A percentile compares a stretch with the other conserved stretches of the same genome.
Evolutionary conservation across 352 stramenopile genomes (phyloP).

Genomic region (Phytophthora meadii): DNA sequence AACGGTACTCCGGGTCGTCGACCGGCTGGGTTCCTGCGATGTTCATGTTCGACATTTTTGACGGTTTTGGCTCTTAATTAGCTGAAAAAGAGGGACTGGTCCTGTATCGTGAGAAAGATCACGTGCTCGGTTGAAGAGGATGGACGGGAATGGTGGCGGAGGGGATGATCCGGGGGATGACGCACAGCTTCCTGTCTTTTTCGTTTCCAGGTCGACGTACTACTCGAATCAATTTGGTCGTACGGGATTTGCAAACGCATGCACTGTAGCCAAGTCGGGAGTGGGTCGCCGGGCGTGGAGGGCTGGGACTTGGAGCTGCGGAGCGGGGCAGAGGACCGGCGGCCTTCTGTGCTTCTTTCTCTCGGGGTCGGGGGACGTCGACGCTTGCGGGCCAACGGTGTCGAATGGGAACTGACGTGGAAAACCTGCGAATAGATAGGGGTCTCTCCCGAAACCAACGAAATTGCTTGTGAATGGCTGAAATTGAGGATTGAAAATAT

Average conservation of each 20-base stretch:
- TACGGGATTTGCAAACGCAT: conserved; percentile 89
- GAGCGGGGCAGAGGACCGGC: conserved; percentile 9
- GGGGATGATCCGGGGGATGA: conserved; percentile 47
- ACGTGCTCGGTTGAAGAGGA: conserved; percentile 25
- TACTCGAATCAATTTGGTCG: conserved; percentile 78
- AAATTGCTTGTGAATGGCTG: conserved; percentile 12
- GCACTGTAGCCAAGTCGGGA: conserved; percentile 65
- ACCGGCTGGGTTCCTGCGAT: conserved; percentile 91
- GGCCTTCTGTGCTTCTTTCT: not conserved
- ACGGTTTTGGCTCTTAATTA: conserved; percentile 27
- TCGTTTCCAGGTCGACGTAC: conserved; percentile 78
- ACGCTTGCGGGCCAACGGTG: conserved; percentile 47
- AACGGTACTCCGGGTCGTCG: conserved; percentile 96
- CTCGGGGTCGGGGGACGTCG: conserved; percentile 7
- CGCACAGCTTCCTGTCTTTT: conserved; percentile 64
- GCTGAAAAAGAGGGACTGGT: conserved; percentile 44
- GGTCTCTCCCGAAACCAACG: conserved; percentile 15
- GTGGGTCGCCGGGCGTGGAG: conserved; percentile 21
- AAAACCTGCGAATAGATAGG: not conserved
- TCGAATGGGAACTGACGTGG: conserved; percentile 36
- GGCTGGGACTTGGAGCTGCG: conserved; percentile 17
- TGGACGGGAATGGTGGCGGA: conserved; percentile 43
- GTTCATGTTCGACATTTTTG: conserved; percentile 88
- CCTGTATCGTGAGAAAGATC: conserved; percentile 48
- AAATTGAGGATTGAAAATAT: conserved; percentile 15